phyloP scores from a whole-genome alignment of 257 asterid species.

The Schizonepeta tenuifolia region DNA sequence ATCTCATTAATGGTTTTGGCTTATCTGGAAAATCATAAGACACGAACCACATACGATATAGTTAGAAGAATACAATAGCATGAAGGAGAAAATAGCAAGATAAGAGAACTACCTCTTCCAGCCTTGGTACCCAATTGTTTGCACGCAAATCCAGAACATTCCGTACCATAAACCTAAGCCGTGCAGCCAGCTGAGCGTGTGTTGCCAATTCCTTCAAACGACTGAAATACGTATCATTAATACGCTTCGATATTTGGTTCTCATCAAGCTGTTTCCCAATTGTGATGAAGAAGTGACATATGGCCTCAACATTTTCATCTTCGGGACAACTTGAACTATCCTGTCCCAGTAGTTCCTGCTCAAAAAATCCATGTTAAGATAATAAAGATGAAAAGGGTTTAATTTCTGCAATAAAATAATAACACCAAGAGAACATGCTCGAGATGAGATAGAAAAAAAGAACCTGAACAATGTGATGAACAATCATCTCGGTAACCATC shows the following conservation, averaged over 20 bases:
- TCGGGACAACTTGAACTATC: constrained; percentile 76
- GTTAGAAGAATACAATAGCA: neutral
- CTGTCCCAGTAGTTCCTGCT: constrained; percentile 77
- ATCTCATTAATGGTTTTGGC: constrained; percentile 95
- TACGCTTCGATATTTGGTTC: constrained; percentile 70
- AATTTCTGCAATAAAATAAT: neutral
- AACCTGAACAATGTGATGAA: constrained; percentile 98
- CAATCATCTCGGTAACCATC: constrained; percentile 97
- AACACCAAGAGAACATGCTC: neutral
- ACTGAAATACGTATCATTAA: constrained; percentile 71
- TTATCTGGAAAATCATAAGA: constrained; percentile 51
- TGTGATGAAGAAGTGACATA: constrained; percentile 91
- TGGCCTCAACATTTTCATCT: constrained; percentile 97
- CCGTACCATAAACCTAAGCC: constrained; percentile 85
- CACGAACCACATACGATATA: constrained; percentile 7
- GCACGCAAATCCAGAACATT: constrained; percentile 82
- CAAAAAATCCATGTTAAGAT: constrained; percentile 19
- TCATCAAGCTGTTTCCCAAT: constrained; percentile 93
- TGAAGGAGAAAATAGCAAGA: neutral
- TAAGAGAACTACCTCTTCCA: constrained; percentile 72
- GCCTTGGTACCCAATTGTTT: constrained; percentile 85
- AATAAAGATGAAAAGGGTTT: neutral
- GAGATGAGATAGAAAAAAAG: constrained; percentile 15
- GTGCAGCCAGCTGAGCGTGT: constrained; percentile 76
- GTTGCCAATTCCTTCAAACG: constrained; percentile 76